Percentiles rank a stretch among this genome's conserved stretches.
Conservation (phyloP, 306 rosid species). For the Comarum palustre region DNA sequence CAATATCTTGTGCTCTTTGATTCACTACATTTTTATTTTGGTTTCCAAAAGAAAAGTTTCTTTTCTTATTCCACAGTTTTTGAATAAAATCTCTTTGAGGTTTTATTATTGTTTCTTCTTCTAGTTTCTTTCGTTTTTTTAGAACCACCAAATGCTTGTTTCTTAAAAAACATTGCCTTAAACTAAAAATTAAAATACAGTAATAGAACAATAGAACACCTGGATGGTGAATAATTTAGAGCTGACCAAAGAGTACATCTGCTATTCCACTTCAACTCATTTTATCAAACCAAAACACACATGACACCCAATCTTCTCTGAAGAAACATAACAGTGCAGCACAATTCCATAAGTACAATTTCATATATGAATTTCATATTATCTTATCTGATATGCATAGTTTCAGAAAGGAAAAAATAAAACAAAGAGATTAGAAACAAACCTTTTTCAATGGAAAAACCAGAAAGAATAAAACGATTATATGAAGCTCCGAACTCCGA, state of each 20-base stretch:
- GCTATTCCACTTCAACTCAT: not conserved
- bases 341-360: not conserved
- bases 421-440: not conserved
- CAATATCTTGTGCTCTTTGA: too few species aligned
- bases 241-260: not conserved
- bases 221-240: not conserved
- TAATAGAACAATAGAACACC: not conserved
- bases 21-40: not conserved
- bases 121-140: not conserved
- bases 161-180: not conserved
- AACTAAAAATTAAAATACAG: not conserved
- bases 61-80: not conserved
- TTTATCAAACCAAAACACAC: not conserved
- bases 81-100: not conserved
- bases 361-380: not conserved
- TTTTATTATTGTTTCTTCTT: not conserved
- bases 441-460: not conserved
- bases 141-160: not conserved
- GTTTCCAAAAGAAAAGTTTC: not conserved
- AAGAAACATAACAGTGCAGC: not conserved
- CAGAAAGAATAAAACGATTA: not conserved
- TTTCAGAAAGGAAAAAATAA: not conserved
- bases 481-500: too few species aligned
- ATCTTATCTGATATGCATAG: not conserved
- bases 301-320: not conserved